These are phyloP conservation scores for Tremella mesenterica DNA, from an alignment of 768 basidiomycete genomes.

Conservation along the genomic window DNA sequence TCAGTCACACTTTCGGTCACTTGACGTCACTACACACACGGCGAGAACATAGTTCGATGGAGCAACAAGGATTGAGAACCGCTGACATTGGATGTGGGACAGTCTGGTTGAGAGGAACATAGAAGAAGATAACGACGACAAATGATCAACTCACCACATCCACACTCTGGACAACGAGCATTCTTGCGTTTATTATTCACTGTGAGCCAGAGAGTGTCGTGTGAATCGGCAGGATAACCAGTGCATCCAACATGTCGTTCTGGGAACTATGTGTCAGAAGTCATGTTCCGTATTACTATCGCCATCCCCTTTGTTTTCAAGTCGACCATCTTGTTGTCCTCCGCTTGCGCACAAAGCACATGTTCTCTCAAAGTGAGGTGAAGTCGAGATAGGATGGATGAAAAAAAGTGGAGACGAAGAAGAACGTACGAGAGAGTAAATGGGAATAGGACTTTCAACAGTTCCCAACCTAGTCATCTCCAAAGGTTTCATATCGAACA, in stretches of 20 bases:
- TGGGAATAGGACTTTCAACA: conserved; percentile 71
- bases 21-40: neutral
- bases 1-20: neutral
- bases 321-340: neutral
- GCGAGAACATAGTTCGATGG: neutral
- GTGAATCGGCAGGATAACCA: conserved; percentile 87
- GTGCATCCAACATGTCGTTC: conserved; percentile 84
- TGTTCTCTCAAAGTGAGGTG: conserved; percentile 3
- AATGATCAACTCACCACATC: conserved; percentile 65
- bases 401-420: neutral
- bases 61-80: neutral
- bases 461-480: conserved; percentile 81
- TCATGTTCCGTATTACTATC: neutral
- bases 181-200: conserved; percentile 55
- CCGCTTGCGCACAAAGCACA: neutral
- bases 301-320: neutral
- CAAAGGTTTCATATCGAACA: conserved; percentile 81
- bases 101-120: too few species aligned
- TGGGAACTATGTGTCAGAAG: conserved; percentile 53
- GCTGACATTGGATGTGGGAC: too few species aligned
- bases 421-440: conserved; percentile 72
- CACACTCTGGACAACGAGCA: conserved; percentile 81
- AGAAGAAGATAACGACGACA: neutral
- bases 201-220: conserved; percentile 79
- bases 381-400: neutral